phyloP scores from a whole-genome alignment of 1,139 yeast species.

The Kurtzmaniella quercitrusa region DNA sequence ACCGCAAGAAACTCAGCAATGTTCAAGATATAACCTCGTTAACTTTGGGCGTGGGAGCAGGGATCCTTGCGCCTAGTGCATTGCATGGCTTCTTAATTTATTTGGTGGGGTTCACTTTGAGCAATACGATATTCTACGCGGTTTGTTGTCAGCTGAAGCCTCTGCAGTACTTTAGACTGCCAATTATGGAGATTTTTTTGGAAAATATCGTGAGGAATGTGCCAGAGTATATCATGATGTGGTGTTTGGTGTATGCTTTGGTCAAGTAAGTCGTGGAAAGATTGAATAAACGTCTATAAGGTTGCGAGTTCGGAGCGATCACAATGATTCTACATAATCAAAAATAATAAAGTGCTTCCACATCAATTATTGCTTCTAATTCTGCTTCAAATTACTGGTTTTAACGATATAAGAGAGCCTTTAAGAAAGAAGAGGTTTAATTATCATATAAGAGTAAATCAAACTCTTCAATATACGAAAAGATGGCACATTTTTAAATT shows the following conservation, averaged over 20 bases:
- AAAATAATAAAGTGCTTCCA: too few species aligned
- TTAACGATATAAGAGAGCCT: too few species aligned
- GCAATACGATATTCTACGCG: conserved; percentile 39
- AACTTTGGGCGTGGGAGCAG: conserved; percentile 67
- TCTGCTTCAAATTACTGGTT: too few species aligned
- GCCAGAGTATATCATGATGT: conserved; percentile 74
- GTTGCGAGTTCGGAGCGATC: too few species aligned
- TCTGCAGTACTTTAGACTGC: conserved; percentile 45
- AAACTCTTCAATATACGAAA: too few species aligned
- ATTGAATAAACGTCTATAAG: background rate
- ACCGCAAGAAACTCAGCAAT: conserved; percentile 41
- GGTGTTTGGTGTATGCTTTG: conserved; percentile 79
- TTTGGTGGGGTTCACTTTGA: conserved; percentile 40
- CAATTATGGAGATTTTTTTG: conserved; percentile 53
- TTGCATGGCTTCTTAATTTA: conserved; percentile 60
- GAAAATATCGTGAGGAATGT: conserved; percentile 55
- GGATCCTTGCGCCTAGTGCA: conserved; percentile 67
- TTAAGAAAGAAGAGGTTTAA: too few species aligned
- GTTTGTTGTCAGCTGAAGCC: conserved; percentile 44
- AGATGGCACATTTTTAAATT: too few species aligned
- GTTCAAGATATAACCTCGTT: conserved; percentile 66
- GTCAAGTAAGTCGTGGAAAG: conserved; percentile 26
- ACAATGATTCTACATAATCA: too few species aligned
- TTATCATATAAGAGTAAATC: too few species aligned
- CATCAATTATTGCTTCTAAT: too few species aligned